phyloP scores from a whole-genome alignment of 306 rosid genomes.

The Elaeagnus macrophylla region DNA sequence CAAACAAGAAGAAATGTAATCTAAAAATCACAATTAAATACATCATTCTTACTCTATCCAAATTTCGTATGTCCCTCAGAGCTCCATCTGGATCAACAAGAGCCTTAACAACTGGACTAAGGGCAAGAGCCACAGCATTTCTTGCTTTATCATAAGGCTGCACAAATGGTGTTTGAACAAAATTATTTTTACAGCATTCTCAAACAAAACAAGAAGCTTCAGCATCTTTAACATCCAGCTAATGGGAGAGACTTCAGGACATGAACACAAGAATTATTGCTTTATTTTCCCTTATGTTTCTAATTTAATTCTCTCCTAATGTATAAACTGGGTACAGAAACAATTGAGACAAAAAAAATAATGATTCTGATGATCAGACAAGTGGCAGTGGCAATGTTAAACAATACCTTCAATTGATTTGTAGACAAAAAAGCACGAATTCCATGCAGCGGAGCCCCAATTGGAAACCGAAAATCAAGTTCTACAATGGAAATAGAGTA shows the following conservation, averaged over 20 bases:
- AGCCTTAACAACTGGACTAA: conserved; percentile 96
- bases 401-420: conserved; percentile 74
- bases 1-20: conserved; percentile 9
- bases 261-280: background rate
- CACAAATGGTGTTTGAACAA: conserved; percentile 17
- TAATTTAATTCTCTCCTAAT: too few species aligned
- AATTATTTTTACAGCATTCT: conserved; percentile 8
- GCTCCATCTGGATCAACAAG: conserved; percentile 96
- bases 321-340: too few species aligned
- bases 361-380: too few species aligned
- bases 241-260: background rate
- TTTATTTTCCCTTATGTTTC: background rate
- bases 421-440: conserved; percentile 87
- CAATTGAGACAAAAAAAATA: too few species aligned
- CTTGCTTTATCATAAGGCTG: conserved; percentile 97
- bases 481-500: conserved; percentile 49
- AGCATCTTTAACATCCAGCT: background rate
- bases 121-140: conserved; percentile 91
- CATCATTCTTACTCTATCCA: conserved; percentile 67
- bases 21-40: conserved; percentile 8
- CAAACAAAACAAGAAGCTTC: conserved; percentile 4
- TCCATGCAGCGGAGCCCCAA: conserved; percentile 95
- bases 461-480: conserved; percentile 89
- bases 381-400: too few species aligned
- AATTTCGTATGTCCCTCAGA: conserved; percentile 71